Evolutionary conservation across 371 early-diverging fungal species (phyloP), one percentile per base, ranked within the genome.

Genomic region (Blastocladiella emersonii): DNA sequence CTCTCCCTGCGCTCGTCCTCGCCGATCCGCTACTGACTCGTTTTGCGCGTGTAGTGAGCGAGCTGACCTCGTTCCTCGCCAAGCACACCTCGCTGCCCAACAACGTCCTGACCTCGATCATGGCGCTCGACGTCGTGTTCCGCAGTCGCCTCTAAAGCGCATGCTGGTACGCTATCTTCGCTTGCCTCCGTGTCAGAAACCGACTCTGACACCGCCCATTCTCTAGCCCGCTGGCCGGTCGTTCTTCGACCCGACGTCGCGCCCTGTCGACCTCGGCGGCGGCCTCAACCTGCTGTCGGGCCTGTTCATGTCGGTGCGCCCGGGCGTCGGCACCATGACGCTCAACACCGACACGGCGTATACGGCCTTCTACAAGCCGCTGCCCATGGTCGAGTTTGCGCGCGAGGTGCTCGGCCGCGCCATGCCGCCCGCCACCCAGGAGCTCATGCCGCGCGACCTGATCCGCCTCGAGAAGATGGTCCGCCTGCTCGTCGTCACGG

Each of bases 111-210:
- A 59, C 59, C 30, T 25, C 13, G 17, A 32, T 34, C 32, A n/a
- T 25, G 19, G 59, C 59, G 37, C n/a, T 59, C 17, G 59, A 59
- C 32, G 21, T 59, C 35, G 25, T 21, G 43, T 59, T 59, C 59
- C 59, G 59, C 59, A 59, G 13, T 12, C 13, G 53, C 30, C 53
- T 0, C 0, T 12, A 27, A 25, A 32, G 30, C 27, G 8, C 30
- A 51, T 51, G 53, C 8, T 51, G 30, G n/a, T n/a, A n/a, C n/a
- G n/a, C n/a, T n/a, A n/a, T n/a, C n/a, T n/a, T n/a, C n/a, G n/a
- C n/a, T n/a, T n/a, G n/a, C n/a, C n/a, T n/a, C n/a, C n/a, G n/a
- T n/a, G n/a, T n/a, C n/a, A n/a, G n/a, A n/a, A n/a, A n/a, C n/a
- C n/a, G n/a, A n/a, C n/a, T n/a, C n/a, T n/a, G n/a, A n/a, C n/a